phyloP scores from a whole-genome alignment of 2,329 filamentous ascomycete genomes.

The Microsporum ferrugineum region DNA sequence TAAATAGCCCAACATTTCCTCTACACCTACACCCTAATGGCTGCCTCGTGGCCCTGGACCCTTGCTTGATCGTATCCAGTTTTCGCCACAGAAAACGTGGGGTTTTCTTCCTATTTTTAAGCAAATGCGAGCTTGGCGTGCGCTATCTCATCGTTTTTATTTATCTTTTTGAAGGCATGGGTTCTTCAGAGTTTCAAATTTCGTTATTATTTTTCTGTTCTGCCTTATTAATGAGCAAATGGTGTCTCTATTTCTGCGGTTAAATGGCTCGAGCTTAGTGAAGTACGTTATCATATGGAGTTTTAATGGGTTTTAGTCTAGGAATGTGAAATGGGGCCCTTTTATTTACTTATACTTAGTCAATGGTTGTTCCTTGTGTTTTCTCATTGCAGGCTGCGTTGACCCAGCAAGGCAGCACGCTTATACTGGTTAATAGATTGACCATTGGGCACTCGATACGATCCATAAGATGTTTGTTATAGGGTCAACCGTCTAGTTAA shows the following conservation, averaged over 20 bases:
- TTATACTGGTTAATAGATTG: too few species aligned
- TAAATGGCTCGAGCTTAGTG: background rate
- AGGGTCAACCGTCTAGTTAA: too few species aligned
- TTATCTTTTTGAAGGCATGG: background rate
- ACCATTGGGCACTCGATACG: too few species aligned
- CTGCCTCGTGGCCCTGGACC: background rate
- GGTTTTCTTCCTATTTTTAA: background rate
- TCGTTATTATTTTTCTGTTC: background rate
- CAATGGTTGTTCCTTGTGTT: background rate
- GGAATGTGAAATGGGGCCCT: background rate
- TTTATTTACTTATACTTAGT: background rate
- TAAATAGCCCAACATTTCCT: background rate
- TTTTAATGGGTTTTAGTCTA: background rate
- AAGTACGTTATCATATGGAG: background rate
- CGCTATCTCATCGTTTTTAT: background rate
- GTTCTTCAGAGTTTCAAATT: background rate
- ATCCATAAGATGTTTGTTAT: too few species aligned
- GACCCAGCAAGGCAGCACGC: too few species aligned
- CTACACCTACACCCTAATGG: background rate
- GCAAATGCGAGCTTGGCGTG: background rate
- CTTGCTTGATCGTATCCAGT: background rate
- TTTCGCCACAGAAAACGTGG: background rate
- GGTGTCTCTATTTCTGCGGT: background rate
- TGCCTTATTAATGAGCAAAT: background rate
- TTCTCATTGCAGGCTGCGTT: background rate